Percentiles rank a stretch among this genome's conserved stretches.
These are phyloP conservation scores for Penicillium hordei DNA, from an alignment of 2,329 filamentous ascomycete species.

Conservation along the genomic window DNA sequence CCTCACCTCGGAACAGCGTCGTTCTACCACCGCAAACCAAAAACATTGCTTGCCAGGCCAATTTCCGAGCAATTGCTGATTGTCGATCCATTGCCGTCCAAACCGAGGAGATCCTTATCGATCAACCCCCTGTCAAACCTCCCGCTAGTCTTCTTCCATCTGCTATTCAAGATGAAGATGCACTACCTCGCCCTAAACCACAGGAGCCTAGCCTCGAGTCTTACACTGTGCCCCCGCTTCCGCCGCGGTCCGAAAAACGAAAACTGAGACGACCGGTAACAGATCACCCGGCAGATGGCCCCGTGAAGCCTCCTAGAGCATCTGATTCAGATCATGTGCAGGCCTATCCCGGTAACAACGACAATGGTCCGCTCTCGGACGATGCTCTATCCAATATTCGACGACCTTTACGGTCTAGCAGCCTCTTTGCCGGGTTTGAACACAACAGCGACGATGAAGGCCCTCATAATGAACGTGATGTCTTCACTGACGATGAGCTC, in stretches of 20 bases:
- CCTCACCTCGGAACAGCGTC: slow-evolving; percentile 70
- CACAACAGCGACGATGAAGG: slow-evolving; percentile 57
- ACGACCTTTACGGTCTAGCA: slow-evolving; percentile 73
- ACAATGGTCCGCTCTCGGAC: slow-evolving; percentile 69
- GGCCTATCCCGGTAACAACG: slow-evolving; percentile 75
- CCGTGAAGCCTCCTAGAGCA: slow-evolving; percentile 25
- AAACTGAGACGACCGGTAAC: slow-evolving; percentile 32
- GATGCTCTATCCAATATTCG: slow-evolving; percentile 61
- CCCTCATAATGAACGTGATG: slow-evolving; percentile 28
- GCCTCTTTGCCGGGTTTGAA: slow-evolving; percentile 83
- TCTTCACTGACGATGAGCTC: slow-evolving; percentile 47
- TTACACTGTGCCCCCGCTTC: slow-evolving; percentile 35
- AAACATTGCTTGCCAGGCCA: slow-evolving; percentile 79
- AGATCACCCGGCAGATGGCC: slow-evolving; percentile 47
- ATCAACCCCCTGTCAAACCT: slow-evolving; percentile 71
- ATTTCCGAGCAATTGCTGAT: slow-evolving; percentile 49
- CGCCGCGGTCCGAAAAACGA: slow-evolving; percentile 35
- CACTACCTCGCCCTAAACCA: slow-evolving; percentile 37
- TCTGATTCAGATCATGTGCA: slow-evolving; percentile 53
- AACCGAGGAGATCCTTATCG: slow-evolving; percentile 87
- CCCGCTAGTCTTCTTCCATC: slow-evolving; percentile 79
- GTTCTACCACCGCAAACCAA: slow-evolving; percentile 79
- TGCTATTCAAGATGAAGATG: slow-evolving; percentile 61
- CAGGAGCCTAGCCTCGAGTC: slow-evolving; percentile 34
- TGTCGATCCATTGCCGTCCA: slow-evolving; percentile 66